A percentile compares a stretch with the other conserved stretches of the same genome.
These are phyloP conservation scores for sunflower (Helianthus annuus) DNA, from an alignment of 129 eudicot species.

Conservation along the genomic window DNA sequence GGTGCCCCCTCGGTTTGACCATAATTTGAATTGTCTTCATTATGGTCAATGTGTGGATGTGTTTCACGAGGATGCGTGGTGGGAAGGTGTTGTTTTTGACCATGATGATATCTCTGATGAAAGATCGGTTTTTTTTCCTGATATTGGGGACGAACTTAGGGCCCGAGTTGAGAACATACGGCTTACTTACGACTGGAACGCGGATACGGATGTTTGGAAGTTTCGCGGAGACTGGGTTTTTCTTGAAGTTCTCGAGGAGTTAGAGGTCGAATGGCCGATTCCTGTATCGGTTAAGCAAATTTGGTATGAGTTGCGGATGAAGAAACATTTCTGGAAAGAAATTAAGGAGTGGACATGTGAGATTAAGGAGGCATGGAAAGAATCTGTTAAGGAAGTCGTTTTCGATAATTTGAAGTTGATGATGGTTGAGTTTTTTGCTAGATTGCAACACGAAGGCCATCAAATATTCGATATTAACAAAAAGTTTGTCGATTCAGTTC, in stretches of 20 bases:
- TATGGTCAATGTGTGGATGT: constrained; percentile 88
- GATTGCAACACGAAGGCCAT: constrained; percentile 34
- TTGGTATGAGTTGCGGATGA: constrained; percentile 79
- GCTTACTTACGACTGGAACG: constrained; percentile 71
- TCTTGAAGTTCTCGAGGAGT: constrained; percentile 64
- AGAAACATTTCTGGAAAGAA: constrained; percentile 36
- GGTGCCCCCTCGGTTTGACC: constrained; percentile 32
- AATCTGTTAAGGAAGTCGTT: constrained; percentile 45
- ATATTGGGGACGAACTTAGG: constrained; percentile 73
- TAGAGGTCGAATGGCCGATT: constrained; percentile 48
- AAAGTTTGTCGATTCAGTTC: constrained; percentile 31
- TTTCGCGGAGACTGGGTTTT: constrained; percentile 76
- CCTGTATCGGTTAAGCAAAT: constrained; percentile 74
- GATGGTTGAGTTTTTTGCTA: constrained; percentile 41
- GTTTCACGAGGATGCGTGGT: constrained; percentile 75
- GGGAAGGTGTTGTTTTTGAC: constrained; percentile 94
- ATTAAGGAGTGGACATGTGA: constrained; percentile 70
- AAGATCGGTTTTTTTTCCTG: constrained; percentile 76
- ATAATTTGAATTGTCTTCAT: constrained; percentile 31
- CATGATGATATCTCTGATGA: constrained; percentile 43
- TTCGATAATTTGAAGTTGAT: constrained; percentile 47
- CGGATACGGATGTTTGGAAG: constrained; percentile 51
- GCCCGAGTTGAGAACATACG: constrained; percentile 37
- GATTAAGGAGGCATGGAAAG: constrained; percentile 47
- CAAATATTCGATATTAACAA: constrained; percentile 38